Conservation (phyloP, 176 grass and related monocot species). For the Juncus effusus region DNA sequence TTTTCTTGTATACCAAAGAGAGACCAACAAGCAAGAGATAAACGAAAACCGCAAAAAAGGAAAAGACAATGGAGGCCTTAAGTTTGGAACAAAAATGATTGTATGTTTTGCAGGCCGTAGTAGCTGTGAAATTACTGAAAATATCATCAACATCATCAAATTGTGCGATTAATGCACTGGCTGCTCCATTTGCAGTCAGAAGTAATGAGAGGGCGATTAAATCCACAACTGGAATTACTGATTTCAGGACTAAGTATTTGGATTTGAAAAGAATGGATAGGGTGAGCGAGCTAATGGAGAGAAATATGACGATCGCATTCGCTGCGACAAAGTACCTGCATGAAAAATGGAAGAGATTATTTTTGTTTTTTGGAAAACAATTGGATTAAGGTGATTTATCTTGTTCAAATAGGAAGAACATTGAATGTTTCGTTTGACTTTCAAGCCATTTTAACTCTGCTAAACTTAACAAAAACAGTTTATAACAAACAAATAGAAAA, state of each 20-base stretch:
- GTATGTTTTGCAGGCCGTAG: background rate
- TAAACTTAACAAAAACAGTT: too few relatives aligned
- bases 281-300: conserved; percentile 9
- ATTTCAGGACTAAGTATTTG: background rate
- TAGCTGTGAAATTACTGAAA: background rate
- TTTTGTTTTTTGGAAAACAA: background rate
- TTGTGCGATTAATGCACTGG: background rate
- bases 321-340: conserved; percentile 24
- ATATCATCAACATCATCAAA: background rate
- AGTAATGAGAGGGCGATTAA: background rate
- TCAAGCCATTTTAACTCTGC: too few relatives aligned
- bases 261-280: conserved; percentile 4
- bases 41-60: background rate
- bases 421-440: too few relatives aligned
- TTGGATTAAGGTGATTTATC: too few relatives aligned
- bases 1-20: conserved; percentile 15
- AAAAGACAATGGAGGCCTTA: conserved; percentile 23
- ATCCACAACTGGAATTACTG: conserved; percentile 4
- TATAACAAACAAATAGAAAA: too few relatives aligned
- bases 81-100: conserved; percentile 3
- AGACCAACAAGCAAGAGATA: conserved; percentile 16
- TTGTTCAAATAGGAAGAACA: too few relatives aligned
- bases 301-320: conserved; percentile 5
- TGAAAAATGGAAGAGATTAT: background rate
- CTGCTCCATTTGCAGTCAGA: conserved; percentile 10